A percentile compares a stretch with the other conserved stretches of the same genome.
Evolutionary conservation across 2,329 filamentous ascomycete species (phyloP).

Genomic region (Fusarium liriodendri): DNA sequence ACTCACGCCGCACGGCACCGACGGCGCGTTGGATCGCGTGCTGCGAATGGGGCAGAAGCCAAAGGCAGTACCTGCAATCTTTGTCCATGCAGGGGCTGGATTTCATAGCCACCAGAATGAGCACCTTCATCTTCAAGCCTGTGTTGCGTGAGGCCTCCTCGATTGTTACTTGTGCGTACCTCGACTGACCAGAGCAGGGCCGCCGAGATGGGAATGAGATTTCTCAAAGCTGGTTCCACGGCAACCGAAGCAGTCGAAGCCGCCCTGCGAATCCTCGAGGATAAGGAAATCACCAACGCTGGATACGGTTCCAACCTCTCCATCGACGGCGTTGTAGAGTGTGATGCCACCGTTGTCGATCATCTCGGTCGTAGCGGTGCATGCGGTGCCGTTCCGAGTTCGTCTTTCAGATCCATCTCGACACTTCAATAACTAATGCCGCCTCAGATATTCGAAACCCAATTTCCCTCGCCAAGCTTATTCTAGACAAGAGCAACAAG

Average conservation of each 20-base stretch:
- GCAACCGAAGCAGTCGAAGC: conserved; percentile 92
- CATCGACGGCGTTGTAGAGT: conserved; percentile 91
- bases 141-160: conserved; percentile 76
- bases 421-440: background rate
- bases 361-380: conserved; percentile 92
- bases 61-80: conserved; percentile 76
- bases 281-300: conserved; percentile 95
- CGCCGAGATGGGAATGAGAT: conserved; percentile 83
- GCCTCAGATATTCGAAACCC: conserved; percentile 89
- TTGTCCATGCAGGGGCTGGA: conserved; percentile 94
- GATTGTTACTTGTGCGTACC: background rate
- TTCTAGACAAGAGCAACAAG: conserved; percentile 81
- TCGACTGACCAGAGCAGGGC: conserved; percentile 67
- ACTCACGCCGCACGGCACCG: conserved; percentile 57
- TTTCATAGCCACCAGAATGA: conserved; percentile 94
- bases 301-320: conserved; percentile 96
- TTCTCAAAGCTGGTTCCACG: conserved; percentile 81
- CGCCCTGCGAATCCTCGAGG: conserved; percentile 87
- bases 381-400: conserved; percentile 90
- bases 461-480: conserved; percentile 84
- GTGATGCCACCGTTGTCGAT: conserved; percentile 93
- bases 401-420: conserved; percentile 50
- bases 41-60: conserved; percentile 49
- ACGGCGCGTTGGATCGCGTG: conserved; percentile 56
- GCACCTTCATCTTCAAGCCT: conserved; percentile 83